phyloP scores from a whole-genome alignment of 1,284 basidiomycete genomes.

The Calocybe gambosa region DNA sequence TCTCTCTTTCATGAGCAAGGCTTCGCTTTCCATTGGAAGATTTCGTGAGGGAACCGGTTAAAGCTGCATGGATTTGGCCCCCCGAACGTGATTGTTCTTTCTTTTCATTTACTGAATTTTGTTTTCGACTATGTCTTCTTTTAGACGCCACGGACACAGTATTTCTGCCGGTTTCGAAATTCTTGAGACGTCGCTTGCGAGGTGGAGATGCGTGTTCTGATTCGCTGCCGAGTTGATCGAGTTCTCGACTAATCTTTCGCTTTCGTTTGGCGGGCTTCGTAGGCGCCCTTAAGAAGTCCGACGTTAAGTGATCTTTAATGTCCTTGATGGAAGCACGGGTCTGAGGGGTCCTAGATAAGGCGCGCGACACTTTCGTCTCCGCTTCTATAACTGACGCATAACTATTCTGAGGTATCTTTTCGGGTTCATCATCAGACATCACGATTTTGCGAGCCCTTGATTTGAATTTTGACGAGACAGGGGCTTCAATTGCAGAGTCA shows the following conservation, averaged over 20 bases:
- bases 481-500: constrained; percentile 7
- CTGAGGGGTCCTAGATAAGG: not conserved
- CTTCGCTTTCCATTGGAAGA: not conserved
- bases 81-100: constrained; percentile 14
- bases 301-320: not conserved
- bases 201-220: not conserved
- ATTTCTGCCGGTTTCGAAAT: not conserved
- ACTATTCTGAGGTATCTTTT: too few relatives aligned
- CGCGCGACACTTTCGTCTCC: not conserved
- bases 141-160: not conserved
- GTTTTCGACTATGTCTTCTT: constrained; percentile 1
- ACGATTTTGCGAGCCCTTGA: constrained; percentile 11
- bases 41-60: constrained; percentile 1
- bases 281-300: not conserved
- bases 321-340: not conserved
- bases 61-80: constrained; percentile 7
- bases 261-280: constrained; percentile 7
- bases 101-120: constrained; percentile 10
- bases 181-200: constrained; percentile 10
- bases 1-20: not conserved
- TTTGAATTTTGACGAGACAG: constrained; percentile 2
- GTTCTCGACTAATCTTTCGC: constrained; percentile 9
- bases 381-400: not conserved
- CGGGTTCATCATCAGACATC: constrained; percentile 16
- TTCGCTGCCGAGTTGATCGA: not conserved